A percentile compares a stretch with the other conserved stretches of the same genome.
phyloP scores from a whole-genome alignment of 805 yeast genomes.

The Huiozyma naganishii region DNA sequence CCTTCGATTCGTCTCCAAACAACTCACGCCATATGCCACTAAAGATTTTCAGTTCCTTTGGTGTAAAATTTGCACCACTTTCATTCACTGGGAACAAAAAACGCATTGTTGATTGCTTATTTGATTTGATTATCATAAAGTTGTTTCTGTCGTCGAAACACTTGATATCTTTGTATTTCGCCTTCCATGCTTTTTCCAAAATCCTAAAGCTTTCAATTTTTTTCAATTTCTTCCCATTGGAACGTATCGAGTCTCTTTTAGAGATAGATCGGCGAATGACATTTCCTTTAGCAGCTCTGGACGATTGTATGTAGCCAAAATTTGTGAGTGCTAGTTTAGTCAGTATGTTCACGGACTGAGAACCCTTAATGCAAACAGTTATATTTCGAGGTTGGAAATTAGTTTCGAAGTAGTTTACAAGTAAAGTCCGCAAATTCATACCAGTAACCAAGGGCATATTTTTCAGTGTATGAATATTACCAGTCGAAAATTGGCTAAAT shows the following conservation, averaged over 20 bases:
- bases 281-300: constrained; percentile 6
- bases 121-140: constrained; percentile 31
- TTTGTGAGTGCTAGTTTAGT: constrained; percentile 38
- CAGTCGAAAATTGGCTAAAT: constrained; percentile 57
- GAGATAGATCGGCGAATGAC: background rate
- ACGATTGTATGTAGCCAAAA: constrained; percentile 30
- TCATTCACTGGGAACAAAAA: constrained; percentile 35
- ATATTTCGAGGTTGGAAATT: constrained; percentile 40
- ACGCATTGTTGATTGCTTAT: constrained; percentile 31
- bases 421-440: constrained; percentile 27
- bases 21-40: constrained; percentile 43
- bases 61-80: constrained; percentile 5
- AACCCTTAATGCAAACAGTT: constrained; percentile 52
- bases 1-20: constrained; percentile 51
- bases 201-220: constrained; percentile 13
- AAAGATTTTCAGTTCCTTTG: constrained; percentile 23
- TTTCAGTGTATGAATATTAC: constrained; percentile 42
- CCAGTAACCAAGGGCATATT: constrained; percentile 27
- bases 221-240: background rate
- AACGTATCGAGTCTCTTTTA: background rate
- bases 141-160: constrained; percentile 21
- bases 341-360: constrained; percentile 50
- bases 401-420: constrained; percentile 31
- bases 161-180: constrained; percentile 8
- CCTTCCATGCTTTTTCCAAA: constrained; percentile 9